These are phyloP conservation scores for Psilocybe cubensis DNA, from an alignment of 768 basidiomycete genomes.

Conservation along the genomic window DNA sequence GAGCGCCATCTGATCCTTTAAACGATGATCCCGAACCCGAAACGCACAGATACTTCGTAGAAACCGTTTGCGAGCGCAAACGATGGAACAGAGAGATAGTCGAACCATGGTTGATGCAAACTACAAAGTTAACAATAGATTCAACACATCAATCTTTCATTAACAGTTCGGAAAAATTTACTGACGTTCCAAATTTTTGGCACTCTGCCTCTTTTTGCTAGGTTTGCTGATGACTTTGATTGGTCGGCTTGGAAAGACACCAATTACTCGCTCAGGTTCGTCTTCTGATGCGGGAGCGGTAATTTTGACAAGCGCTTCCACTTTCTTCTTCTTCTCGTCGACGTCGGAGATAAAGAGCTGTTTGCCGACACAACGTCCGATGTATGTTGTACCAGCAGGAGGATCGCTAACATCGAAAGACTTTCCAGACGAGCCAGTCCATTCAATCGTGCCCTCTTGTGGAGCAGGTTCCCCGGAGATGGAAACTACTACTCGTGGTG, in stretches of 20 bases:
- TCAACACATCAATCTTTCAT: constrained; percentile 11
- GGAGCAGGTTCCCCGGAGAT: constrained; percentile 91
- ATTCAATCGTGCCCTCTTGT: constrained; percentile 85
- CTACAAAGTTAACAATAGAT: constrained; percentile 40
- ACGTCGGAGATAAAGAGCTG: constrained; percentile 95
- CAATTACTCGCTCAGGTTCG: constrained; percentile 82
- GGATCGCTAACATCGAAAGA: constrained; percentile 81
- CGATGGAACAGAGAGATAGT: constrained; percentile 96
- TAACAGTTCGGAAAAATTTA: constrained; percentile 22
- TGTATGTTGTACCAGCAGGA: constrained; percentile 83
- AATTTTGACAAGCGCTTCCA: constrained; percentile 91
- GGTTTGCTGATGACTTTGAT: constrained; percentile 99
- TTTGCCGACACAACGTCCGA: constrained; percentile 93
- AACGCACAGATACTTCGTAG: constrained; percentile 94
- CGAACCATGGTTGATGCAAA: constrained; percentile 95
- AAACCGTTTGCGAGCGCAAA: constrained; percentile 93
- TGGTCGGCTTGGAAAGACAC: constrained; percentile 89
- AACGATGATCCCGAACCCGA: constrained; percentile 92
- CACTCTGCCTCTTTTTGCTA: constrained; percentile 94
- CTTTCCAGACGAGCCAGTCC: constrained; percentile 86
- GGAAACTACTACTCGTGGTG: constrained; percentile 85
- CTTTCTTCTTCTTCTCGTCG: constrained; percentile 94
- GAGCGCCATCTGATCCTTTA: constrained; percentile 90
- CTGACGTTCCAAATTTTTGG: constrained; percentile 91
- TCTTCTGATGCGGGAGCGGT: constrained; percentile 80